phyloP scores from a whole-genome alignment of 768 basidiomycete species.

The Podaxis mareebaensis region DNA sequence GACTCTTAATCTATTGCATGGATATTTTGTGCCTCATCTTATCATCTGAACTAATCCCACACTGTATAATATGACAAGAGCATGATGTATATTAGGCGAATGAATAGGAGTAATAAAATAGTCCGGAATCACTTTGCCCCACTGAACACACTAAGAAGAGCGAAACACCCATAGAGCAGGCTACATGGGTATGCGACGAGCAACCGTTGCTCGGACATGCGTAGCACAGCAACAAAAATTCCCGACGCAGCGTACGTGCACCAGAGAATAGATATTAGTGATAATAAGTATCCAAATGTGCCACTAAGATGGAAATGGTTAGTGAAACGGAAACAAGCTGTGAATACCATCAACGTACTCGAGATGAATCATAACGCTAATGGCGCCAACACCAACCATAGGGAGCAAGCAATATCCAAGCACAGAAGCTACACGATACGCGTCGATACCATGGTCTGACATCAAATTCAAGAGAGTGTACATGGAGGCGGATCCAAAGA shows the following conservation, averaged over 20 bases:
- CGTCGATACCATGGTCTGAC: conserved; percentile 93
- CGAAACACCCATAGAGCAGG: conserved; percentile 92
- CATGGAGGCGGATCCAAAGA: conserved; percentile 90
- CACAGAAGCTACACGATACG: conserved; percentile 92
- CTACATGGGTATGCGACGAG: conserved; percentile 97
- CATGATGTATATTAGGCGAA: conserved; percentile 3
- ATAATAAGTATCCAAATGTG: conserved; percentile 81
- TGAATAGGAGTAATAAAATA: neutral
- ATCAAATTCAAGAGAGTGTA: conserved; percentile 96
- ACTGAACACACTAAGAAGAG: conserved; percentile 88
- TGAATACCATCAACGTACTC: conserved; percentile 60
- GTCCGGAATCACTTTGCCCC: conserved; percentile 24
- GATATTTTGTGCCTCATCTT: conserved; percentile 13
- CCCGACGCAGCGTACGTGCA: conserved; percentile 95
- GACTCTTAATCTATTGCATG: conserved; percentile 7
- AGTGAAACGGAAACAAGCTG: conserved; percentile 1
- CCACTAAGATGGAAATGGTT: conserved; percentile 49
- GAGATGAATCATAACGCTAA: conserved; percentile 84
- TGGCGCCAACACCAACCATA: conserved; percentile 91
- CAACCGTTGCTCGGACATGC: conserved; percentile 93
- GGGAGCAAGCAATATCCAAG: conserved; percentile 96
- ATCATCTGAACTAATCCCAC: conserved; percentile 1
- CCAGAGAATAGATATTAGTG: conserved; percentile 86
- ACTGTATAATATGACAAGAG: neutral
- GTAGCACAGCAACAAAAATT: conserved; percentile 93